Conservation (phyloP, 768 basidiomycete genomes). For the Hemileccinum rubropunctum region DNA sequence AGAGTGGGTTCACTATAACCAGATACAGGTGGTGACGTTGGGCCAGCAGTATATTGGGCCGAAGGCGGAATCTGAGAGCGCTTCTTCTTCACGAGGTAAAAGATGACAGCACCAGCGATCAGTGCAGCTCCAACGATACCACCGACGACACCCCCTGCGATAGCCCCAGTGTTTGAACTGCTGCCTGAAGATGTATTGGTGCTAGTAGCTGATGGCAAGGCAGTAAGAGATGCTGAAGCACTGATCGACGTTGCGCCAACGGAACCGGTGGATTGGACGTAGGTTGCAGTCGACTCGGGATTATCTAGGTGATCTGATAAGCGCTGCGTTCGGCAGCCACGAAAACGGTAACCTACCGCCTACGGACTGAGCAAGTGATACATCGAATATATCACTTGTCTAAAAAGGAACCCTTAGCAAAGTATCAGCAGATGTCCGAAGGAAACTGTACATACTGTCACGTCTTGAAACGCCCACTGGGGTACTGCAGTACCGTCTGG, state of each 20-base stretch:
- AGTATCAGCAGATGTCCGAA: background rate
- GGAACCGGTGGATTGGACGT: conserved; percentile 26
- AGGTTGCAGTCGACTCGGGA: conserved; percentile 44
- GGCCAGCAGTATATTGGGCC: conserved; percentile 5
- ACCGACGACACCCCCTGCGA: conserved; percentile 62
- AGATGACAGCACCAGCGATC: conserved; percentile 38
- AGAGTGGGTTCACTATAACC: conserved; percentile 9
- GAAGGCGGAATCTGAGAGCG: conserved; percentile 24
- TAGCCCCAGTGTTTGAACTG: conserved; percentile 46
- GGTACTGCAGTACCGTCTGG: conserved; percentile 53
- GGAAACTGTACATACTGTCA: conserved; percentile 36
- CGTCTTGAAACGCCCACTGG: conserved; percentile 61
- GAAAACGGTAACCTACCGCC: conserved; percentile 19
- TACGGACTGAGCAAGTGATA: conserved; percentile 33
- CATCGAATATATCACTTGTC: conserved; percentile 40
- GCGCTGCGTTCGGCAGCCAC: background rate
- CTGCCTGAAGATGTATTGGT: conserved; percentile 7
- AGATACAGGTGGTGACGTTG: background rate
- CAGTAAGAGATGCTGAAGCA: conserved; percentile 15
- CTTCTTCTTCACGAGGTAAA: conserved; percentile 34
- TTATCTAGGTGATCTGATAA: conserved; percentile 26
- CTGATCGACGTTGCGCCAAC: conserved; percentile 7
- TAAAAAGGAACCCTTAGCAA: conserved; percentile 16
- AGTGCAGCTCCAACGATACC: conserved; percentile 53
- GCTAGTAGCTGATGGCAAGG: conserved; percentile 7